phyloP scores from a whole-genome alignment of 176 grass and related monocot genomes.

The Eragrostis curvula region DNA sequence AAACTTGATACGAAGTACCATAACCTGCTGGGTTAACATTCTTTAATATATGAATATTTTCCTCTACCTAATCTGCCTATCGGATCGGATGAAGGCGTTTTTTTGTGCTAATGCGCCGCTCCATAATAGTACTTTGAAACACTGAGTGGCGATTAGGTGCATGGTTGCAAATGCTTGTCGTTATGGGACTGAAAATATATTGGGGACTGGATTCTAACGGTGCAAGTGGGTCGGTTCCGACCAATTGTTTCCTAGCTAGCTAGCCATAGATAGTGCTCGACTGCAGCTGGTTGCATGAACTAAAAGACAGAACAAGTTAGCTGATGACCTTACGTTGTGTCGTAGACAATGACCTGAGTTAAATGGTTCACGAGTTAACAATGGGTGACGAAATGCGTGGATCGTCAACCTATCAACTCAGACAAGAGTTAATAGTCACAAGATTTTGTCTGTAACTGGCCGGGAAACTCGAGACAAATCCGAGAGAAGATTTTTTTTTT shows the following conservation, averaged over 20 bases:
- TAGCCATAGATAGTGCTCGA: background rate
- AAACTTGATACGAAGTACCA: background rate
- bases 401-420: background rate
- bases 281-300: background rate
- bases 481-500: no score
- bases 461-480: no score
- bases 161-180: slow-evolving; percentile 27
- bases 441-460: background rate
- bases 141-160: background rate
- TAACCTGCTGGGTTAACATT: background rate
- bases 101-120: background rate
- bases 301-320: background rate
- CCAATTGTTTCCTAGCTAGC: background rate
- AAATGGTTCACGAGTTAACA: no score
- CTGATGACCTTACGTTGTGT: background rate
- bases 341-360: no score
- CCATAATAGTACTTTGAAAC: background rate
- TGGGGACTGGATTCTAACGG: slow-evolving; percentile 30
- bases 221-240: background rate
- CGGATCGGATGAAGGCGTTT: background rate
- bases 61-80: background rate
- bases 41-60: background rate
- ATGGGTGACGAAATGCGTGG: no score
- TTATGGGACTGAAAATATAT: background rate
- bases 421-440: background rate